Conservation (phyloP, 331 rosid species). For the Stylosanthes scabra region DNA sequence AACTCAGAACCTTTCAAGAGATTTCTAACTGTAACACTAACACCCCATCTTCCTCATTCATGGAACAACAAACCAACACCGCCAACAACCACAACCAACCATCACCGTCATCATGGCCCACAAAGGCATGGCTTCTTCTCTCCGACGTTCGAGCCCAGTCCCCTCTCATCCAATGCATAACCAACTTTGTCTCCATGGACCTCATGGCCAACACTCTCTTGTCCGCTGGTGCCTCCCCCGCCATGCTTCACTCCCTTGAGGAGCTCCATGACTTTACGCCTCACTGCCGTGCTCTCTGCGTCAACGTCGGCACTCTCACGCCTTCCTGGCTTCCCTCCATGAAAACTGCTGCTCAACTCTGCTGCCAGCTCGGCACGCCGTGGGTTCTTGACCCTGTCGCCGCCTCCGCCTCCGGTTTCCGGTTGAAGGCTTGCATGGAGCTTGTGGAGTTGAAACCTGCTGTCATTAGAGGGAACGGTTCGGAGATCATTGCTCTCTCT, state of each 20-base stretch:
- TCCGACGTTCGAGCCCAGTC: conserved; percentile 55
- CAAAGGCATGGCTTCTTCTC: conserved; percentile 58
- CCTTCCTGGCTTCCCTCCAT: conserved; percentile 71
- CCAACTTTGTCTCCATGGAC: conserved; percentile 94
- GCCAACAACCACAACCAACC: background rate
- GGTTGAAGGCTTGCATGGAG: conserved; percentile 70
- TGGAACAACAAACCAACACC: no score
- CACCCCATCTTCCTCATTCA: no score
- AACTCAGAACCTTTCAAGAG: no score
- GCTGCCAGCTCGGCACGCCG: conserved; percentile 51
- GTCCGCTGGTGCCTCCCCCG: conserved; percentile 88
- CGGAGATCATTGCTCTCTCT: conserved; percentile 80
- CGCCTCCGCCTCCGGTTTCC: conserved; percentile 69
- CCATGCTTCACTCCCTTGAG: conserved; percentile 74
- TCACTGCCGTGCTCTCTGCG: conserved; percentile 56
- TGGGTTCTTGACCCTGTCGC: conserved; percentile 96
- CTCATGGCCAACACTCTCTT: conserved; percentile 85
- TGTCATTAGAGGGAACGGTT: conserved; percentile 81
- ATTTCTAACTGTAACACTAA: no score
- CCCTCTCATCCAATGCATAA: conserved; percentile 88
- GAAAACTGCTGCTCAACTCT: conserved; percentile 62
- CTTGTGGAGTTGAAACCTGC: conserved; percentile 67
- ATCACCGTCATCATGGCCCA: conserved; percentile 46
- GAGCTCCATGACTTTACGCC: conserved; percentile 87
- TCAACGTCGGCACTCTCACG: conserved; percentile 83